phyloP scores from a whole-genome alignment of 768 basidiomycete genomes.

The Lyophyllum shimeji region DNA sequence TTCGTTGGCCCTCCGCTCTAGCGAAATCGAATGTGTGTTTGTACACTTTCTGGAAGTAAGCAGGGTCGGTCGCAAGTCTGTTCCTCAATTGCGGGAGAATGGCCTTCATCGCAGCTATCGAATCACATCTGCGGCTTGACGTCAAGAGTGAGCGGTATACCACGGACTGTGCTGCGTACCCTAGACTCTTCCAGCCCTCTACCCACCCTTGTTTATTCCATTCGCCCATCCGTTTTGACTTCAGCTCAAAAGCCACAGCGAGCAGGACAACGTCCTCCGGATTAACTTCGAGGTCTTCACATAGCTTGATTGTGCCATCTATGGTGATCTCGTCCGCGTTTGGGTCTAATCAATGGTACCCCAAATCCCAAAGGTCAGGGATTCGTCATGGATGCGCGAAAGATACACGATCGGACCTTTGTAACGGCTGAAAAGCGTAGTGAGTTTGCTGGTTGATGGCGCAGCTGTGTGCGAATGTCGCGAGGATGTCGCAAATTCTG shows the following conservation, averaged over 20 bases:
- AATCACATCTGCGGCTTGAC: slow-evolving; percentile 53
- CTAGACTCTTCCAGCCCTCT: slow-evolving; percentile 76
- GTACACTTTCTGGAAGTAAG: slow-evolving; percentile 79
- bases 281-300: slow-evolving; percentile 65
- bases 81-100: slow-evolving; percentile 53
- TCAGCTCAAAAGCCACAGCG: slow-evolving; percentile 78
- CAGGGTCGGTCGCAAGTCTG: slow-evolving; percentile 61
- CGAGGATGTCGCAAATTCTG: slow-evolving; percentile 25
- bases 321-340: slow-evolving; percentile 66
- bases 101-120: slow-evolving; percentile 57
- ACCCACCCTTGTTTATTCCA: slow-evolving; percentile 75
- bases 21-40: slow-evolving; percentile 81
- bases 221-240: slow-evolving; percentile 69
- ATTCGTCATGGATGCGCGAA: background rate
- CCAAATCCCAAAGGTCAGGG: background rate
- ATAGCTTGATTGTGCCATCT: slow-evolving; percentile 79
- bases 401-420: slow-evolving; percentile 46
- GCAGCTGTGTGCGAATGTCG: slow-evolving; percentile 24
- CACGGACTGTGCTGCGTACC: slow-evolving; percentile 38
- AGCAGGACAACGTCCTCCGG: slow-evolving; percentile 84
- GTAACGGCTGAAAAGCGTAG: slow-evolving; percentile 62
- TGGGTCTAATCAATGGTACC: slow-evolving; percentile 41
- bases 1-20: slow-evolving; percentile 72
- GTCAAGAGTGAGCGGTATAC: background rate
- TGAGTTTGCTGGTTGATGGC: slow-evolving; percentile 55